Base-by-base conservation (phyloP, 495 filamentous ascomycete species). In the Gamarada debralockiae region DNA sequence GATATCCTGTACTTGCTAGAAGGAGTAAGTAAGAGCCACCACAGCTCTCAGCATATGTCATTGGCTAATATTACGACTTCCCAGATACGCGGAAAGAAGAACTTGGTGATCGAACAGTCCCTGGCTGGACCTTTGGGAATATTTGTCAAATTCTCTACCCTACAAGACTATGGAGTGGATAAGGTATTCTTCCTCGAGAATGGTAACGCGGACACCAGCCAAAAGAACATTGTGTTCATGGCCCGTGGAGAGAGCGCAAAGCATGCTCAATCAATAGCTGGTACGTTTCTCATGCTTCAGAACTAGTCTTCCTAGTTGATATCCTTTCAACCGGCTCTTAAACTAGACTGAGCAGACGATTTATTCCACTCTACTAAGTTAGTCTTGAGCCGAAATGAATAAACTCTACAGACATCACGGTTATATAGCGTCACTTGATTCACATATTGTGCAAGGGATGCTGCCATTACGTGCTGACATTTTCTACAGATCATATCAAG, bases 11-110 rank as follows among this genome's bases (percentile, higher is more conserved):
- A 83, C 68, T 81, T 96, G 51, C 83, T 96, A 48, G 88, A 96
- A 78, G 86, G 86, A 68, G 91, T 96, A 85, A 85, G 90, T 89
- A 76, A 75, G 72, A 67, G 62, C 55, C 49, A 33, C 13, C 52
- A 36, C 21, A 21, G 38, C 37, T 48, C 18, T 44, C 36, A 50
- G 56, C 18, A 24, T 39, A 24, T 49, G 36, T 48, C 52, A 47
- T 13, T 15, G 10, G 29, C 59, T 58, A 37, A 20, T 14, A 7
- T 14, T 6, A 39, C 4, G 14, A 4, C n/a, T 14, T 44, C 46
- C 1, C 64, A 98, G 93, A 87, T 96, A 55, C 85, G 90, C 65
- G 95, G 95, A 52, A 97, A 97, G 83, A 99, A 99, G 77, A 96
- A 96, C 70, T 78, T 99, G 56, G 86, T 97, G 48, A 85, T 97